A percentile compares a stretch with the other conserved stretches of the same genome.
phyloP scores from a whole-genome alignment of 202 grass and related monocot species.

The Panicum virgatum region DNA sequence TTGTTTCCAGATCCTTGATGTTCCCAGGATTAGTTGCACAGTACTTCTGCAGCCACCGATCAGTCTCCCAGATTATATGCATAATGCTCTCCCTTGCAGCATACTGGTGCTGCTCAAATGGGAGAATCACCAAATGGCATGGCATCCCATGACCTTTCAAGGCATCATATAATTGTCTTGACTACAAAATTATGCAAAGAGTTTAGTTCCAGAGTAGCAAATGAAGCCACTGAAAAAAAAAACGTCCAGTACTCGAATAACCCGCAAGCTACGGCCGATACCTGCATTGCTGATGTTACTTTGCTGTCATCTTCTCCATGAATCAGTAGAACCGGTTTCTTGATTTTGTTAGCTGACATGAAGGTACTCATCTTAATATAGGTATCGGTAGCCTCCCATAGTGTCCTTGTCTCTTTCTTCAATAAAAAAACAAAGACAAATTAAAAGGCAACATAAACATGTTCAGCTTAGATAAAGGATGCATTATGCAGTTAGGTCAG shows the following conservation, averaged over 20 bases:
- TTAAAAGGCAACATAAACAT: too few relatives aligned
- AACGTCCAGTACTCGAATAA: conserved; percentile 14
- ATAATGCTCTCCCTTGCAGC: conserved; percentile 77
- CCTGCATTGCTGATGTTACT: conserved; percentile 80
- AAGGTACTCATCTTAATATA: conserved; percentile 91
- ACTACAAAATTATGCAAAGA: conserved; percentile 49
- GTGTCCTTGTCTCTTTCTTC: conserved; percentile 38
- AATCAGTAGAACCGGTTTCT: conserved; percentile 79
- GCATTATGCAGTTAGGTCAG: conserved; percentile 1
- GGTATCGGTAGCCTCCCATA: conserved; percentile 77
- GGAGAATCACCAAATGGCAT: conserved; percentile 76
- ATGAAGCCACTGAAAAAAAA: conserved; percentile 1
- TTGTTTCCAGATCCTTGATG: conserved; percentile 12
- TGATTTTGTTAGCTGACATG: conserved; percentile 87
- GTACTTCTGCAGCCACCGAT: conserved; percentile 80
- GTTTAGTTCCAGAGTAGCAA: conserved; percentile 16
- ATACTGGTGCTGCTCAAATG: conserved; percentile 75
- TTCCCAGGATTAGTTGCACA: conserved; percentile 35
- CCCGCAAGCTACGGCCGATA: conserved; percentile 33
- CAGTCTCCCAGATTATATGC: conserved; percentile 91
- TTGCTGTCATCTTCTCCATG: conserved; percentile 90
- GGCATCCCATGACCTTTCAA: conserved; percentile 80
- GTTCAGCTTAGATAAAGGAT: too few relatives aligned
- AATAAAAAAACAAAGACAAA: too few relatives aligned
- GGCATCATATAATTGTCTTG: conserved; percentile 76